Evolutionary conservation across 2,329 filamentous ascomycete genomes (phyloP).

Genomic region (Ceratocystis cubensis): DNA sequence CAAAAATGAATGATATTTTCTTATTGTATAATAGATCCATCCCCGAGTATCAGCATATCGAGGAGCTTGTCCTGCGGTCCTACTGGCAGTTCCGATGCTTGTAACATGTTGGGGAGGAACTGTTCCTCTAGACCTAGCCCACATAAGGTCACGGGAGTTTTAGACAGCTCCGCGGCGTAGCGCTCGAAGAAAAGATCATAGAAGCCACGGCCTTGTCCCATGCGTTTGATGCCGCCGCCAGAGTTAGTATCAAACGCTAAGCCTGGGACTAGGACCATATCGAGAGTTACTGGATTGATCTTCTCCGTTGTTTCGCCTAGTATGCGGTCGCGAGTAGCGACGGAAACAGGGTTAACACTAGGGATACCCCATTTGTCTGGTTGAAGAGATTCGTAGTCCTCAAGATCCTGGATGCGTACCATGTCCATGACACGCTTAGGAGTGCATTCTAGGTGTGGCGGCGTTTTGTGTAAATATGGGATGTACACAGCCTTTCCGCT

Average conservation of each 20-base stretch:
- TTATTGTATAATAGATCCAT: conserved; percentile 16
- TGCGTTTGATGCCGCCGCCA: conserved; percentile 49
- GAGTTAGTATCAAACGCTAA: conserved; percentile 70
- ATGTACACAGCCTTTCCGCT: conserved; percentile 79
- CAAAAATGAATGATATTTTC: background rate
- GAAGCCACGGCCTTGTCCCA: conserved; percentile 92
- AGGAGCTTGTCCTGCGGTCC: conserved; percentile 15
- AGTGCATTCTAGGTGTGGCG: conserved; percentile 35
- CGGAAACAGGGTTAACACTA: conserved; percentile 55
- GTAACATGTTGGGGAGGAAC: conserved; percentile 43
- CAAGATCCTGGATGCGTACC: conserved; percentile 60
- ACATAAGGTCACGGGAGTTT: conserved; percentile 40
- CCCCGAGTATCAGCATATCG: conserved; percentile 15
- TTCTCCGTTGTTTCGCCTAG: conserved; percentile 48
- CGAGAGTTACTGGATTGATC: conserved; percentile 44
- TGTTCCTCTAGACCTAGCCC: conserved; percentile 82
- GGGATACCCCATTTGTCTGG: conserved; percentile 90
- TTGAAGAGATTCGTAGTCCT: conserved; percentile 66
- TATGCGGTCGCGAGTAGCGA: conserved; percentile 56
- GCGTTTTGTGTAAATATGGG: conserved; percentile 66
- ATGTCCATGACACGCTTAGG: conserved; percentile 79
- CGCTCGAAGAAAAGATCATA: conserved; percentile 86
- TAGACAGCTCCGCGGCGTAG: conserved; percentile 38
- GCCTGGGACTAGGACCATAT: conserved; percentile 82
- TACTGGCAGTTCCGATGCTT: conserved; percentile 3